Conservation (phyloP, 306 rosid species). For the Inga oerstediana region DNA sequence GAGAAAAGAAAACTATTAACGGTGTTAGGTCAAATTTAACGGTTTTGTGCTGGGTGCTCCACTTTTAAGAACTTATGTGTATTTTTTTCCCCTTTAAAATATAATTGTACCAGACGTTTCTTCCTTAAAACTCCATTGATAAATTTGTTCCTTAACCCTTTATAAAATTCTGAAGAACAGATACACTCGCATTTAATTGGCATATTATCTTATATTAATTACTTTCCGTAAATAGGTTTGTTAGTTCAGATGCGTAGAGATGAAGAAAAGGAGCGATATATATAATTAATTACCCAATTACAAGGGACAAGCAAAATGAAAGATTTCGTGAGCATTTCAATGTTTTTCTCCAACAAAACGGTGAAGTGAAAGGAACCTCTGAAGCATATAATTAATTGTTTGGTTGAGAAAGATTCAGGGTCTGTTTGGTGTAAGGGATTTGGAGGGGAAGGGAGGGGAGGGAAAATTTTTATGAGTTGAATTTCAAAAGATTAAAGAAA, state of each 20-base stretch:
- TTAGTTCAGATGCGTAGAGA: background rate
- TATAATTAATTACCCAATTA: background rate
- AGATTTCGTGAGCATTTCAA: background rate
- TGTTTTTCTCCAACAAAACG: background rate
- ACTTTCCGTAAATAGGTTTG: background rate
- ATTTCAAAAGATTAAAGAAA: too few species aligned
- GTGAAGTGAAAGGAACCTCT: background rate
- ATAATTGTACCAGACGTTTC: too few species aligned
- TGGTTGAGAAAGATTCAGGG: background rate
- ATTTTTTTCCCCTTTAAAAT: too few species aligned
- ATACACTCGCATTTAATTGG: background rate
- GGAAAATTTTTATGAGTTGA: too few species aligned
- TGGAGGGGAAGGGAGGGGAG: too few species aligned
- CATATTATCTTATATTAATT: background rate
- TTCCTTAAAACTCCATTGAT: too few species aligned
- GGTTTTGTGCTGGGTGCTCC: too few species aligned
- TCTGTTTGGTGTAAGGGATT: too few species aligned
- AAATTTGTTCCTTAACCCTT: too few species aligned
- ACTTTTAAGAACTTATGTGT: too few species aligned
- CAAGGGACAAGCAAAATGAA: background rate
- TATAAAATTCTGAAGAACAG: background rate
- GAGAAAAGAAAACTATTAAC: too few species aligned
- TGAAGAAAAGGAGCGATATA: background rate
- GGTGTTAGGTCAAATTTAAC: too few species aligned
- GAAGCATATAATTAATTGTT: background rate